Conservation (phyloP, 2,329 filamentous ascomycete species). For the Pseudocercospora cruenta region DNA sequence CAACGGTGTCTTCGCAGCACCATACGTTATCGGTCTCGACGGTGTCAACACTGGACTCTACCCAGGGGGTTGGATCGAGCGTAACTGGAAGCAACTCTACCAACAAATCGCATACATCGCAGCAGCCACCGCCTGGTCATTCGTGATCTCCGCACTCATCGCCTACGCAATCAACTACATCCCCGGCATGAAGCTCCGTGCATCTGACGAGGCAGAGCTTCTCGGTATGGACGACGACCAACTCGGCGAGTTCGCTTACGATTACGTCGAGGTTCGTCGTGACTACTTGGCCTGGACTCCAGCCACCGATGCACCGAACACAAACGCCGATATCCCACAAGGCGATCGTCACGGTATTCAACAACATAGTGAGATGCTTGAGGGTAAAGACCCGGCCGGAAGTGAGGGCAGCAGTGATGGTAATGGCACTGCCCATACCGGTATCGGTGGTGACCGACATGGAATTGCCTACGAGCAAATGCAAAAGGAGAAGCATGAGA, state of each 20-base stretch:
- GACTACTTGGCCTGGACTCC: constrained; percentile 90
- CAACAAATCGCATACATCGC: constrained; percentile 78
- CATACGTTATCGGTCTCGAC: constrained; percentile 73
- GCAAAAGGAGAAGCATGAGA: constrained; percentile 32
- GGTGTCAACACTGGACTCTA: constrained; percentile 66
- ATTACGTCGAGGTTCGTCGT: constrained; percentile 85
- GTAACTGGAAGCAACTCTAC: constrained; percentile 74
- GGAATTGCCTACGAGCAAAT: constrained; percentile 54
- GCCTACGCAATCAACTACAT: constrained; percentile 75
- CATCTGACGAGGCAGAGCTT: constrained; percentile 79
- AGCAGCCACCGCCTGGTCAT: constrained; percentile 68
- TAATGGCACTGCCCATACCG: constrained; percentile 49
- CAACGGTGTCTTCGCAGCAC: constrained; percentile 72
- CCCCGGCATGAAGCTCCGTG: constrained; percentile 77
- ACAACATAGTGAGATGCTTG: constrained; percentile 69
- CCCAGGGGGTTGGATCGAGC: constrained; percentile 72
- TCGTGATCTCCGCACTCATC: constrained; percentile 72
- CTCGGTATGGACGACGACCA: constrained; percentile 90
- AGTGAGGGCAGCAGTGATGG: constrained; percentile 43
- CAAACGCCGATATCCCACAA: constrained; percentile 66
- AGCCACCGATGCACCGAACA: constrained; percentile 66
- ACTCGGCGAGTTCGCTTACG: constrained; percentile 87
- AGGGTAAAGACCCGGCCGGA: constrained; percentile 57
- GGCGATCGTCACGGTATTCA: constrained; percentile 62
- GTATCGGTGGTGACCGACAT: constrained; percentile 57